Evolutionary conservation across 2,329 filamentous ascomycete genomes (phyloP).

Genomic region (Monilinia polystroma): DNA sequence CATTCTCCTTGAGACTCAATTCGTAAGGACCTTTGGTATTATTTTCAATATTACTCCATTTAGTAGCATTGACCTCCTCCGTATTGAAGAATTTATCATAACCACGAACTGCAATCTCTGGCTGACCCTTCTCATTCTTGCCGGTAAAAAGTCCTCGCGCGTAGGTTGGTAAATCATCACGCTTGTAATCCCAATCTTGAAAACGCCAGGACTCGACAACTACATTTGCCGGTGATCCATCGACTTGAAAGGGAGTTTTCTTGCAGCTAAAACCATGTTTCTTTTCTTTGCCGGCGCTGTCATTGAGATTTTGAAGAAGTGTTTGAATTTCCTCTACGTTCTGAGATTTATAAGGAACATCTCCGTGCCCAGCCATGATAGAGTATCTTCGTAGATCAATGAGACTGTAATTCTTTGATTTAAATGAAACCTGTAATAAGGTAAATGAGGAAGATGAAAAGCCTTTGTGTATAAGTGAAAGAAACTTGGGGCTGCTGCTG

Average conservation of each 20-base stretch:
- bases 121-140: conserved; percentile 58
- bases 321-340: conserved; percentile 62
- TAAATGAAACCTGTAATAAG: not conserved
- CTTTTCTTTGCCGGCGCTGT: conserved; percentile 49
- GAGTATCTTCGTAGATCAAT: not conserved
- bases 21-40: conserved; percentile 88
- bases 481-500: not conserved
- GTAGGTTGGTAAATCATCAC: conserved; percentile 79
- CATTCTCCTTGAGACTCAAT: conserved; percentile 95
- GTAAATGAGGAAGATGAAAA: not conserved
- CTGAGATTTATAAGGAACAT: conserved; percentile 65
- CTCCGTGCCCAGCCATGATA: conserved; percentile 50
- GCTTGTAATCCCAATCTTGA: conserved; percentile 96
- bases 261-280: conserved; percentile 69
- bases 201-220: conserved; percentile 89
- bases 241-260: conserved; percentile 74
- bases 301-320: conserved; percentile 54
- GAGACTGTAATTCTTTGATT: not conserved
- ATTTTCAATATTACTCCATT: conserved; percentile 74
- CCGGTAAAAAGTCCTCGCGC: conserved; percentile 94
- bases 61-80: conserved; percentile 75
- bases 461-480: conserved; percentile 1
- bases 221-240: conserved; percentile 60
- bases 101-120: conserved; percentile 81
- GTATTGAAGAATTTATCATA: conserved; percentile 99